These are phyloP conservation scores for Hibiscus tridactylites DNA, from an alignment of 345 rosid genomes.

Conservation along the genomic window DNA sequence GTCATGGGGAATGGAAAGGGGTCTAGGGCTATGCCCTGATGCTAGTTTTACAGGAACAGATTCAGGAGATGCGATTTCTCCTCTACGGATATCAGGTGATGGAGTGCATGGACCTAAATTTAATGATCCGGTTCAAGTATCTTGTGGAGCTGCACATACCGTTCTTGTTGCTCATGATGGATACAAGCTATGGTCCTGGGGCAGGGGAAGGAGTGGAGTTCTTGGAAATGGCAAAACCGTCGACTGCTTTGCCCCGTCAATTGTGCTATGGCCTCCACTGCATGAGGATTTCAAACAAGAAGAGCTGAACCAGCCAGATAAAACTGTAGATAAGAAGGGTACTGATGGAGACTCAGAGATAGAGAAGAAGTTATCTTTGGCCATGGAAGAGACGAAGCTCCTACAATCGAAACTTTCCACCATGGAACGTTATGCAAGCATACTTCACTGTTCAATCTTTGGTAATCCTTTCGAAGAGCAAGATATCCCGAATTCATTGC, in stretches of 20 bases:
- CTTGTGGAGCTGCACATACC: constrained; percentile 93
- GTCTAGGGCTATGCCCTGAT: constrained; percentile 82
- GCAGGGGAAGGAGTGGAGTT: constrained; percentile 83
- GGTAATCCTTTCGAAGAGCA: constrained; percentile 65
- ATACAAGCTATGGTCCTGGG: constrained; percentile 85
- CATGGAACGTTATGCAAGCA: constrained; percentile 66
- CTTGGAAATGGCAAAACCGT: constrained; percentile 57
- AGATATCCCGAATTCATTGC: constrained; percentile 54
- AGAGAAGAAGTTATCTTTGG: constrained; percentile 39
- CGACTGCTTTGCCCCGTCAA: constrained; percentile 42
- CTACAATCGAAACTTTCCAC: constrained; percentile 51
- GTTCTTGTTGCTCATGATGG: constrained; percentile 69
- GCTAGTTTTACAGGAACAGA: constrained; percentile 51
- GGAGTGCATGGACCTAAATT: constrained; percentile 35
- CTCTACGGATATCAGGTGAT: constrained; percentile 32
- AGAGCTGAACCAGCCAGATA: constrained; percentile 19
- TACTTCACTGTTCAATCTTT: constrained; percentile 78
- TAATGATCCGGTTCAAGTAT: constrained; percentile 48
- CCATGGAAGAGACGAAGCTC: constrained; percentile 60
- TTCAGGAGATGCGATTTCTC: constrained; percentile 70
- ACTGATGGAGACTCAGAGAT: constrained; percentile 21
- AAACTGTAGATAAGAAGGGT: constrained; percentile 17
- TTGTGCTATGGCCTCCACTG: constrained; percentile 56
- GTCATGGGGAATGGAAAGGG: constrained; percentile 98
- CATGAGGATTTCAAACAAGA: constrained; percentile 30